Evolutionary conservation across 148 eudicot species (phyloP).

Genomic region (Vaccinium darrowii): DNA sequence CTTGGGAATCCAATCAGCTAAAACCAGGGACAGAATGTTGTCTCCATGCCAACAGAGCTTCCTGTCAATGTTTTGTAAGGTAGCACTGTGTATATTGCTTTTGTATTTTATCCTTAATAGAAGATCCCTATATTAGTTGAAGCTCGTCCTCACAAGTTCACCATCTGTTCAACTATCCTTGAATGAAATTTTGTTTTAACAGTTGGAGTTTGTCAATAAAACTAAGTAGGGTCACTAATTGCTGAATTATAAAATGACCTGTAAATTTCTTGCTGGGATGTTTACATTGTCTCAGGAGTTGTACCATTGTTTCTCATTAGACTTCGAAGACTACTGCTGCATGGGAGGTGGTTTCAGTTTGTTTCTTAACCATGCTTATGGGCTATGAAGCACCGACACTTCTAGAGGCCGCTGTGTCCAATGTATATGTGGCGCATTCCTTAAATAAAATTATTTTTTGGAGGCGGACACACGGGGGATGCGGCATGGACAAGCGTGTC

Average conservation of each 20-base stretch:
- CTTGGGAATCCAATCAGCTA: not conserved
- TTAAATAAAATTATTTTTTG: too few species aligned
- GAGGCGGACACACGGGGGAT: too few species aligned
- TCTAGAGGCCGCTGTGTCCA: too few species aligned
- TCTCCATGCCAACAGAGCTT: not conserved
- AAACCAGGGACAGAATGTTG: not conserved
- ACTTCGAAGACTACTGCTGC: conserved; percentile 6
- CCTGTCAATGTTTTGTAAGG: conserved; percentile 1
- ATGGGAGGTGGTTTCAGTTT: conserved; percentile 1
- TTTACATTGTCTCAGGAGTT: not conserved
- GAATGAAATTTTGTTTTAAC: not conserved
- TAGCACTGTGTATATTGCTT: not conserved
- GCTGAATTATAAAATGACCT: not conserved
- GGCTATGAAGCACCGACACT: not conserved
- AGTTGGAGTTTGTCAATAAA: not conserved
- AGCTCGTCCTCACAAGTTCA: not conserved
- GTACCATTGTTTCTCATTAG: conserved; percentile 6
- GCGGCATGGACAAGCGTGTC: too few species aligned
- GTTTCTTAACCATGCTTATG: not conserved
- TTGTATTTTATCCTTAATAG: not conserved
- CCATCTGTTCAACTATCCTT: not conserved
- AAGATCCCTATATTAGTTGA: not conserved
- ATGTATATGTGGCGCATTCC: too few species aligned
- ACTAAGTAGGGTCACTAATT: not conserved
- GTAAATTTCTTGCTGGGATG: not conserved